Evolutionary conservation across 768 basidiomycete genomes (phyloP).

Genomic region (Sporobolomyces pararoseus): DNA sequence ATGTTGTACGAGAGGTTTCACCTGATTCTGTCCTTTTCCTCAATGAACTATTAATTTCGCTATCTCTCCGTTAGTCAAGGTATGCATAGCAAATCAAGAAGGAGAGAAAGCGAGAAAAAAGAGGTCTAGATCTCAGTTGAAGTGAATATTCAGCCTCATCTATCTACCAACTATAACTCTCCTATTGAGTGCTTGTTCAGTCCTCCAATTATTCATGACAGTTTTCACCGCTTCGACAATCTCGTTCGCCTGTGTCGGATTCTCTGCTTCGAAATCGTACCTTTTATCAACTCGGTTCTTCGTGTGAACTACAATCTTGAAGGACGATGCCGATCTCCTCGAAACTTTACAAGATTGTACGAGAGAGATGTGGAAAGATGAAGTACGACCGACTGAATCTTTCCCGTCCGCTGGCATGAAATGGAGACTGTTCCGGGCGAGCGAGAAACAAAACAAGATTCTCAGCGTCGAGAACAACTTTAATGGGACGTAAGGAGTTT

Average conservation of each 20-base stretch:
- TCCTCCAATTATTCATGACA: constrained; percentile 7
- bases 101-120: no score
- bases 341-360: constrained; percentile 79
- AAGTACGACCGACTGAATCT: constrained; percentile 83
- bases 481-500: background rate
- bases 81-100: no score
- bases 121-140: no score
- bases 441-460: constrained; percentile 22
- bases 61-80: no score
- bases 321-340: constrained; percentile 66
- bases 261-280: constrained; percentile 97
- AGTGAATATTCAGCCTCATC: no score
- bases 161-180: background rate
- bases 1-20: no score
- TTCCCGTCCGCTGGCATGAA: constrained; percentile 54
- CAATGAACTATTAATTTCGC: no score
- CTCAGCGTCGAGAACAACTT: no score
- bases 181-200: background rate
- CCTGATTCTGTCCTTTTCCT: no score
- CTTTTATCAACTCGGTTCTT: constrained; percentile 65
- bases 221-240: constrained; percentile 32
- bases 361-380: constrained; percentile 85
- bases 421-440: constrained; percentile 9
- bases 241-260: constrained; percentile 70
- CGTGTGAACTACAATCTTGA: constrained; percentile 77